Base-by-base conservation (phyloP, 768 basidiomycete genomes). In the Omphalotus guepiniiformis region DNA sequence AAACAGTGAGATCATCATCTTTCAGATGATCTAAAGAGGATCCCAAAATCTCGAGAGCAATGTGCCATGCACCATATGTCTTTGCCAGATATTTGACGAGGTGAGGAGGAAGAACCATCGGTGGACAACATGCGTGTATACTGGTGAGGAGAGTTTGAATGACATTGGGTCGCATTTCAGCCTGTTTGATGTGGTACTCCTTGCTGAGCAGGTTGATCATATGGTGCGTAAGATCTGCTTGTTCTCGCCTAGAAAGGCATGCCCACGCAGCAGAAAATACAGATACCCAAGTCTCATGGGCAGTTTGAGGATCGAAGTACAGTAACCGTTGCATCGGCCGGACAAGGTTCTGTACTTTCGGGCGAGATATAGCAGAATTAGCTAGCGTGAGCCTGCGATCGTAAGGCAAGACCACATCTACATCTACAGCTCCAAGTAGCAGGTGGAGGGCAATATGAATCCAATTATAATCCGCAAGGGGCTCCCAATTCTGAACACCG, bases 31-130 rank as follows among this genome's bases (percentile, higher is more conserved):
- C 89, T 51, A 93, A 70, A n/a, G 89, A 85, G 23, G 75, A 70
- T 53, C 84, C 83, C 3, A 99, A 77, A 26, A 95, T 81, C 62
- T 97, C 94, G 48, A 95, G 68, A 3, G 83, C 82, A 39, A 86
- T 79, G 62, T 96, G 88, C 94, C 95, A 98, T n/a, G 90, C 89
- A 30, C 91, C 85, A 64, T 88, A 99, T 0, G 91, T 91, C 68
- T 97, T 96, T 15, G 90, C 92, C 27, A 98, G 82, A 62, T 93
- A 99, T 62, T 97, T 97, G 56, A 97, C 78, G 28, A 99, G 80
- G 58, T 95, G 88, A 9, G 96, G 94, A 6, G 96, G 96, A 2
- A 99, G 75, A 25, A 80, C 82, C 76, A 96, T 85, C 0, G 88
- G 78, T 4, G 94, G 92, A 6, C 74, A 79, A 62, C 94, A 96